These are phyloP conservation scores for Mychonastes homosphaera DNA, from an alignment of 139 green algal genomes.

Conservation along the genomic window DNA sequence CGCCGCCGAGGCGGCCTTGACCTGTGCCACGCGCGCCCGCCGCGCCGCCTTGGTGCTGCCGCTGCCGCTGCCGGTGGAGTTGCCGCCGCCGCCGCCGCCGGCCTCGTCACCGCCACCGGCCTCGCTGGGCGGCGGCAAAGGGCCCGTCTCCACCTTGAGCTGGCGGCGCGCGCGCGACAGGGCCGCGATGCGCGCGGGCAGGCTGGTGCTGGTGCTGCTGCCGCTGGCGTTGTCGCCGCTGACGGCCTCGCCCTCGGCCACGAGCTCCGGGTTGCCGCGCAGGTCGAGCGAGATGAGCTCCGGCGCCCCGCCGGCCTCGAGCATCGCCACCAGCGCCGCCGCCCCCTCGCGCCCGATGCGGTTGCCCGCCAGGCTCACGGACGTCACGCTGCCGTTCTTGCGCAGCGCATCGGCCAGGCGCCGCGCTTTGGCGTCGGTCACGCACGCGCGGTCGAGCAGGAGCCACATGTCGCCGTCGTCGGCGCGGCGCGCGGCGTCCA, in stretches of 20 bases:
- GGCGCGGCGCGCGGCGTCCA: conserved; percentile 11
- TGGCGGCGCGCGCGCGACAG: no score
- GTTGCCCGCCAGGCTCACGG: conserved; percentile 47
- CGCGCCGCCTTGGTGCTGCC: neutral
- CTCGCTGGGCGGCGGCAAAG: neutral
- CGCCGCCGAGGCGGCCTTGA: neutral
- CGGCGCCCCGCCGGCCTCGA: conserved; percentile 22
- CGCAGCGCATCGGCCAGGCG: conserved; percentile 44
- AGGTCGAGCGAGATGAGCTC: conserved; percentile 43
- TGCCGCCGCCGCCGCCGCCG: neutral
- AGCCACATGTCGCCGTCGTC: conserved; percentile 41
- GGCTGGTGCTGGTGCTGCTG: conserved; percentile 4
- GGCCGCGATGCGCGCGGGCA: neutral
- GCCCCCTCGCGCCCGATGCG: conserved; percentile 43
- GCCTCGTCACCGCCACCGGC: no score
- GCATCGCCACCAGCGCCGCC: conserved; percentile 21
- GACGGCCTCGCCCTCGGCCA: neutral
- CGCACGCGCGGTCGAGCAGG: conserved; percentile 21
- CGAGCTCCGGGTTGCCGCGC: conserved; percentile 23
- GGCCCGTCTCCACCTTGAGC: no score
- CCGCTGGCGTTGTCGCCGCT: neutral
- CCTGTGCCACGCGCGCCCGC: conserved; percentile 5
- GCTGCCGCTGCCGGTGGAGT: conserved; percentile 13
- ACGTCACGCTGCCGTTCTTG: conserved; percentile 42
- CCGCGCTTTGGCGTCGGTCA: conserved; percentile 30